Evolutionary conservation across 306 rosid species (phyloP).

Genomic region (Rubus idaeus): DNA sequence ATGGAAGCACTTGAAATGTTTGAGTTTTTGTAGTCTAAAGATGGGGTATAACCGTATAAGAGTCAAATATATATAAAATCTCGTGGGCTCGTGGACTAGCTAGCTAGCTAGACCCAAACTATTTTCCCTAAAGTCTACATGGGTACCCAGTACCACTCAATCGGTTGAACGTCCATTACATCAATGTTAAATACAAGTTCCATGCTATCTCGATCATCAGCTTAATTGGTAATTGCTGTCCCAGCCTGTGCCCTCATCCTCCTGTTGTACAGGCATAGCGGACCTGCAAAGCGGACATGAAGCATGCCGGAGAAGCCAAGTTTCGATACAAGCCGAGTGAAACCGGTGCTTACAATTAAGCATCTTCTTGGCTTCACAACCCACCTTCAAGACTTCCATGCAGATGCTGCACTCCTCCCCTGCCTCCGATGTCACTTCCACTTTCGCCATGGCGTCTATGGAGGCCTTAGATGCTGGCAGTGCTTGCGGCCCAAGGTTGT

Average conservation of each 20-base stretch:
- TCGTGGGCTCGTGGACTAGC: too few species aligned
- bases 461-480: not conserved
- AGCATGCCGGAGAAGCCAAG: conserved; percentile 30
- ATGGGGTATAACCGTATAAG: too few species aligned
- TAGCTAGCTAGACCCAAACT: too few species aligned
- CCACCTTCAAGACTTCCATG: conserved; percentile 25
- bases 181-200: not conserved
- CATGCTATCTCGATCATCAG: not conserved
- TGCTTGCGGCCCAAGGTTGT: not conserved
- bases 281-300: conserved; percentile 47
- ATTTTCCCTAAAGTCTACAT: too few species aligned
- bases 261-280: not conserved
- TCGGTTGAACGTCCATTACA: not conserved
- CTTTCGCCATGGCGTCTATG: conserved; percentile 6
- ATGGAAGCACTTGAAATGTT: too few species aligned
- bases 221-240: not conserved
- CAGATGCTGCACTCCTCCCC: conserved; percentile 41
- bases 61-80: too few species aligned
- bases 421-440: conserved; percentile 13
- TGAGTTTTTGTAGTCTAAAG: too few species aligned
- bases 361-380: conserved; percentile 34
- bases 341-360: conserved; percentile 35
- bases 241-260: not conserved
- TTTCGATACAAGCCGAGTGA: conserved; percentile 33
- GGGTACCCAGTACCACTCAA: not conserved